phyloP scores from a whole-genome alignment of 345 rosid genomes.

The Conringia planisiliqua region DNA sequence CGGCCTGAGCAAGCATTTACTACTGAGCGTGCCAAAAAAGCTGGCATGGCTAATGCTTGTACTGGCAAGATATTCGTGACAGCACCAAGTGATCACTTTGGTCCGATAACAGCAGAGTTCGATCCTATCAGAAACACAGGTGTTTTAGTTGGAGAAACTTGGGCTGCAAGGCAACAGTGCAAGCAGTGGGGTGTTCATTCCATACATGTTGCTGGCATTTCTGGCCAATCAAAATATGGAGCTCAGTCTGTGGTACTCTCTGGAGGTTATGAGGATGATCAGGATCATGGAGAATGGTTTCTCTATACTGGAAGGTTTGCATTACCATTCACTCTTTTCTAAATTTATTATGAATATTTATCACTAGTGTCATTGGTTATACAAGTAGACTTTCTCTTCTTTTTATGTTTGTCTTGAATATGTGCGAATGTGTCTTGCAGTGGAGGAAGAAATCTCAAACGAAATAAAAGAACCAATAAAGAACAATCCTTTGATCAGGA shows the following conservation, averaged over 20 bases:
- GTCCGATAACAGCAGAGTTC: constrained; percentile 69
- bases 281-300: constrained; percentile 60
- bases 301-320: constrained; percentile 29
- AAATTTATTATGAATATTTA: background rate
- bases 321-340: background rate
- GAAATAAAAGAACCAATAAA: constrained; percentile 66
- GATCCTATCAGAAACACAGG: constrained; percentile 65
- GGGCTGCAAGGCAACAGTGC: constrained; percentile 61
- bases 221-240: constrained; percentile 62
- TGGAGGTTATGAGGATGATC: constrained; percentile 72
- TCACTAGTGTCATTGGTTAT: background rate
- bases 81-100: constrained; percentile 61
- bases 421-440: constrained; percentile 37
- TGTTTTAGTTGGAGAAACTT: constrained; percentile 61
- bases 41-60: constrained; percentile 74
- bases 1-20: constrained; percentile 64
- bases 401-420: background rate
- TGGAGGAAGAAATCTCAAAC: constrained; percentile 77
- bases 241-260: constrained; percentile 75
- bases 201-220: constrained; percentile 69
- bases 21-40: constrained; percentile 56
- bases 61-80: constrained; percentile 71
- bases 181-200: constrained; percentile 78
- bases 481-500: constrained; percentile 65
- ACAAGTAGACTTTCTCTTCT: background rate